Evolutionary conservation across 352 stramenopile species (phyloP), one percentile per base, ranked within the genome.

Genomic region (Phytophthora parvispora): DNA sequence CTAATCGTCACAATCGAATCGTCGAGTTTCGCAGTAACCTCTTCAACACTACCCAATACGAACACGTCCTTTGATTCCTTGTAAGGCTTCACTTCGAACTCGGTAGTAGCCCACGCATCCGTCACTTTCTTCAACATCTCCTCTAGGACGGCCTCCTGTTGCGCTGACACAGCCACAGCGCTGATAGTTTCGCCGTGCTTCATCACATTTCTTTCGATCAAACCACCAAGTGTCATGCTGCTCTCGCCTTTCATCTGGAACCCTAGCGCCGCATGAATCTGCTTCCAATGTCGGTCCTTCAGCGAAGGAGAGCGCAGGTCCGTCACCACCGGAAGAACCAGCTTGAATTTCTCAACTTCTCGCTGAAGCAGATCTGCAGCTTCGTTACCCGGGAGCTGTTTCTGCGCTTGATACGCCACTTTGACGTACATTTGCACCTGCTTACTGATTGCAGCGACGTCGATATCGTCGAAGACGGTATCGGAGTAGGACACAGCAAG

Each of bases 11-110:
- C 94, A 32, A 98, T 94, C 5, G 92, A 97, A 58, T 99, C 95
- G 52, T 99, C 95, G 9, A 98, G 78, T 34, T 95, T 94, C 0
- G 83, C 86, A 0, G 94, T 94, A 18, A 98, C 80, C 6, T 99
- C 95, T n/a, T 95, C 92, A 1, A 97, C 87, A 52, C 93, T 96
- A 0, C 95, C 95, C 0, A 99, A 75, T 12, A 98, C 91, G 53
- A 97, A 99, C 6, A 98, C 74, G 48, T 98, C 95, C 62, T 98
- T 98, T 15, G 88, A 84, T 22, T 98, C 95, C 60, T 98, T 98
- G 77, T 98, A 98, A 2, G 68, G 71, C 43, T 98, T 98, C 12
- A 98, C 91, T 40, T 98, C 92, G 48, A 98, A 97, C 69, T 98
- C 92, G 5, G 87, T 94, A 6, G 77, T 88, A 1, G 91, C 79